These are phyloP conservation scores for Hypoxylon intermedium DNA, from an alignment of 495 filamentous ascomycete species.

Conservation along the genomic window DNA sequence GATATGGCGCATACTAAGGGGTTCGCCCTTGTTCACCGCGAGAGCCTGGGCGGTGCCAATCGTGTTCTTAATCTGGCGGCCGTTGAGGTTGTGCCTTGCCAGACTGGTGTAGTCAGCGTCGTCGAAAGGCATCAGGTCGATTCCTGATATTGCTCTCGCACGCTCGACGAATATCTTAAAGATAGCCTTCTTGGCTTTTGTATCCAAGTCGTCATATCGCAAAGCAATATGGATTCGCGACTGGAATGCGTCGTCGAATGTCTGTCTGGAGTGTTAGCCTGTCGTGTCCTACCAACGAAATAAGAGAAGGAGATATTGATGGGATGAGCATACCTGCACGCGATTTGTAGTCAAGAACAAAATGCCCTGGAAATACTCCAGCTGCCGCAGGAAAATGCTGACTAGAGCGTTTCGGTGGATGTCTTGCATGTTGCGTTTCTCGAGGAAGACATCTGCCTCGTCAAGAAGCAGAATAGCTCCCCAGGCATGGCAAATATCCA, in stretches of 20 bases:
- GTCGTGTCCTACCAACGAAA: conserved; percentile 80
- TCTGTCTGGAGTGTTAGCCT: conserved; percentile 54
- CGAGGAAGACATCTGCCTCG: conserved; percentile 73
- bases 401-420: conserved; percentile 64
- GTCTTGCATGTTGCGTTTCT: conserved; percentile 60
- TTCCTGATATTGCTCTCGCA: conserved; percentile 68
- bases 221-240: conserved; percentile 71
- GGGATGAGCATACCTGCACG: conserved; percentile 64
- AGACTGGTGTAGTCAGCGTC: conserved; percentile 73
- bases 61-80: conserved; percentile 95
- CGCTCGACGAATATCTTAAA: conserved; percentile 85
- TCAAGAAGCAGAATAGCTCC: conserved; percentile 66
- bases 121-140: conserved; percentile 67
- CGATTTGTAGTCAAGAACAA: conserved; percentile 68
- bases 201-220: conserved; percentile 77
- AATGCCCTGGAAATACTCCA: conserved; percentile 65
- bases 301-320: conserved; percentile 68
- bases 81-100: conserved; percentile 77
- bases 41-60: conserved; percentile 86
- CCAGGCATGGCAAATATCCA: conserved; percentile 61
- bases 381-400: conserved; percentile 61
- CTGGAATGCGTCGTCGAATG: conserved; percentile 69
- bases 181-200: conserved; percentile 78
- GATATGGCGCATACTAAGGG: conserved; percentile 81
- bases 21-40: conserved; percentile 75